phyloP scores from a whole-genome alignment of 768 basidiomycete species.

The Boletus subcaerulescens region DNA sequence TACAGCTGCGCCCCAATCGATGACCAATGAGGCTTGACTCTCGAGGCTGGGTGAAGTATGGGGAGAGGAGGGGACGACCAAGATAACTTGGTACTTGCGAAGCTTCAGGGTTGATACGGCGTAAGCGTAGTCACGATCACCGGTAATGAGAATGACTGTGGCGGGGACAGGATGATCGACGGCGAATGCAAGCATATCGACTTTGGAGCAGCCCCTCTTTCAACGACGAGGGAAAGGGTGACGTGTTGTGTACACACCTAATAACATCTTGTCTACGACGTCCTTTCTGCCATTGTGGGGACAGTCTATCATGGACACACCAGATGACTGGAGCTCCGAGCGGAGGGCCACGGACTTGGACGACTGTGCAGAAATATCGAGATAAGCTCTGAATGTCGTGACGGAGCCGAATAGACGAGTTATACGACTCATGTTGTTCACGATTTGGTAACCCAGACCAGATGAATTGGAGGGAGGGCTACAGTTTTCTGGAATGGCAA shows the following conservation, averaged over 20 bases:
- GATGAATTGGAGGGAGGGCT: slow-evolving; percentile 28
- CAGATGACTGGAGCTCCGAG: slow-evolving; percentile 44
- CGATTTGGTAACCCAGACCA: slow-evolving; percentile 41
- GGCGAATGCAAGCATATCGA: slow-evolving; percentile 67
- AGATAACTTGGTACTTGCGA: slow-evolving; percentile 49
- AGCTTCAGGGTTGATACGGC: slow-evolving; percentile 56
- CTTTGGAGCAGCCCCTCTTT: slow-evolving; percentile 32
- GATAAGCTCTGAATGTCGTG: slow-evolving; percentile 52
- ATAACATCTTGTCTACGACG: slow-evolving; percentile 48
- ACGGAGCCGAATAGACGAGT: slow-evolving; percentile 47
- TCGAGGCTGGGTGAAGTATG: slow-evolving; percentile 45
- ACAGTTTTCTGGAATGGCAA: slow-evolving; percentile 28
- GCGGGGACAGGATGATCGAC: slow-evolving; percentile 54
- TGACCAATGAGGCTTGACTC: slow-evolving; percentile 49
- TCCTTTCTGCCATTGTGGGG: slow-evolving; percentile 33
- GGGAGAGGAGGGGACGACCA: slow-evolving; percentile 42
- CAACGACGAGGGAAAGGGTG: not conserved
- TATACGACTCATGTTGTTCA: slow-evolving; percentile 42
- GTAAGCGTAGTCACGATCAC: slow-evolving; percentile 66
- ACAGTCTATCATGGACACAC: slow-evolving; percentile 40
- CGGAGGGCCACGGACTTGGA: slow-evolving; percentile 34
- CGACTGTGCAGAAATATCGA: slow-evolving; percentile 42
- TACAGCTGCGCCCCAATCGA: slow-evolving; percentile 49
- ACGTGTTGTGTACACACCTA: slow-evolving; percentile 30
- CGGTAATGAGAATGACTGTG: slow-evolving; percentile 62